Evolutionary conservation across 2,329 filamentous ascomycete species (phyloP).

Genomic region (Colletotrichum tropicicola): DNA sequence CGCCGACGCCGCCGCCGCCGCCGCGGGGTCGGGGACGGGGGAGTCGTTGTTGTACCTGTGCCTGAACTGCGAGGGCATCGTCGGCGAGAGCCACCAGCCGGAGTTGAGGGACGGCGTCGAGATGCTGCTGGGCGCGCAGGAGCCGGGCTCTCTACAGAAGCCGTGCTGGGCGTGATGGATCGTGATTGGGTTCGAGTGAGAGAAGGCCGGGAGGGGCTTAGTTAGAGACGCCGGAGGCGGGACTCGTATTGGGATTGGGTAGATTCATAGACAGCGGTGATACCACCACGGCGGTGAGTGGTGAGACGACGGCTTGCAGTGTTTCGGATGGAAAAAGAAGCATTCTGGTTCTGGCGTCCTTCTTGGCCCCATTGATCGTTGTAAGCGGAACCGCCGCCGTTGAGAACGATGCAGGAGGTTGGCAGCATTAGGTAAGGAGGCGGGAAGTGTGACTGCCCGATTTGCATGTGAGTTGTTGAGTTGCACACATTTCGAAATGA

Average conservation of each 20-base stretch:
- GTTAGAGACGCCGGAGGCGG: neutral
- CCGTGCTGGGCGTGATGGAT: too few species aligned
- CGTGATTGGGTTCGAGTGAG: too few species aligned
- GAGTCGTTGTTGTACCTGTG: constrained; percentile 41
- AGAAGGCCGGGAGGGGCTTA: too few species aligned
- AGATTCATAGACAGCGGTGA: neutral
- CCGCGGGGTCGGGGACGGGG: constrained; percentile 6
- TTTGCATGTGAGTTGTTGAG: constrained; percentile 17
- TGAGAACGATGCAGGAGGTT: constrained; percentile 1
- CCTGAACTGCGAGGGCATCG: constrained; percentile 40
- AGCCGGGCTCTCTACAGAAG: neutral
- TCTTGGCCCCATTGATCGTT: neutral
- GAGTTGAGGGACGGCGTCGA: constrained; percentile 6
- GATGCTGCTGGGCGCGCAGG: constrained; percentile 27
- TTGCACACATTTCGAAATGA: too few species aligned
- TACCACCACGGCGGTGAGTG: constrained; percentile 14
- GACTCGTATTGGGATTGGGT: neutral
- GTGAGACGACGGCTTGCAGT: constrained; percentile 10
- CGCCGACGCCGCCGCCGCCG: too few species aligned
- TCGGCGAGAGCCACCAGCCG: constrained; percentile 21
- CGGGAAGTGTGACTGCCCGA: neutral
- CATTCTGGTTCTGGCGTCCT: neutral
- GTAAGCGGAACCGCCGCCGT: neutral
- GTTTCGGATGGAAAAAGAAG: constrained; percentile 9
- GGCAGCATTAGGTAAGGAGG: constrained; percentile 12